Percentiles rank a stretch among this genome's conserved stretches.
Conservation (phyloP, 352 stramenopile genomes). For the Phytophthora pistaciae region DNA sequence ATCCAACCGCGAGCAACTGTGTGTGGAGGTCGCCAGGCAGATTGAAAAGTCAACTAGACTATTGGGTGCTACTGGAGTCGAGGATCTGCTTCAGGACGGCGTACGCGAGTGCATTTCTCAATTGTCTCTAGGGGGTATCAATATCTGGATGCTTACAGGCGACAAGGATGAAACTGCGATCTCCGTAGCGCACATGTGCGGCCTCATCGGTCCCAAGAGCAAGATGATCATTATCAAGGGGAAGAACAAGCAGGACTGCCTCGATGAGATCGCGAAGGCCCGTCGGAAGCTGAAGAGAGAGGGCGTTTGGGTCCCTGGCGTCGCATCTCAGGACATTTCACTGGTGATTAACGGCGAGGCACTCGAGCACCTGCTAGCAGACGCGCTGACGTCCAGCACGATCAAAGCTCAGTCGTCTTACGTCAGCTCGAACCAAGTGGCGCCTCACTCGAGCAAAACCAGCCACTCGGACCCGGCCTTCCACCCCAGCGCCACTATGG, state of each 20-base stretch:
- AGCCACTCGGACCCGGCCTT: conserved; percentile 11
- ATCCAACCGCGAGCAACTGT: conserved; percentile 66
- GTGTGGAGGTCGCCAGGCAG: conserved; percentile 72
- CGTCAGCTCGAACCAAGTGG: conserved; percentile 28
- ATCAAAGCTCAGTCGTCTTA: conserved; percentile 25
- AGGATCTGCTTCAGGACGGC: conserved; percentile 97
- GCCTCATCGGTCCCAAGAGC: conserved; percentile 85
- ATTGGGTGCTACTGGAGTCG: conserved; percentile 96
- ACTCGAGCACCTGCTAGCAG: conserved; percentile 72
- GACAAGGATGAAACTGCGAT: conserved; percentile 99
- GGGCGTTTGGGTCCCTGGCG: conserved; percentile 80
- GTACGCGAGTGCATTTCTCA: conserved; percentile 97
- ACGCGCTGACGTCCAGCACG: conserved; percentile 36
- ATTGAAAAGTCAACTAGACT: conserved; percentile 91
- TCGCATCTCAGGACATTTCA: conserved; percentile 76
- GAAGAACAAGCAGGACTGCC: conserved; percentile 79
- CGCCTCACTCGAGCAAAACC: conserved; percentile 11
- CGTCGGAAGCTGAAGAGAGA: conserved; percentile 79
- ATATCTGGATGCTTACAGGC: conserved; percentile 99
- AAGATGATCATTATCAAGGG: conserved; percentile 89
- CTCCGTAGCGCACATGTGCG: conserved; percentile 98
- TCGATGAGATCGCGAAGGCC: conserved; percentile 84
- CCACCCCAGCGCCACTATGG: conserved; percentile 8
- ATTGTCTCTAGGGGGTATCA: conserved; percentile 96
- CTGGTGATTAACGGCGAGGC: conserved; percentile 88